Conservation (phyloP, 1,284 basidiomycete genomes). For the Ganoderma lingzhi region DNA sequence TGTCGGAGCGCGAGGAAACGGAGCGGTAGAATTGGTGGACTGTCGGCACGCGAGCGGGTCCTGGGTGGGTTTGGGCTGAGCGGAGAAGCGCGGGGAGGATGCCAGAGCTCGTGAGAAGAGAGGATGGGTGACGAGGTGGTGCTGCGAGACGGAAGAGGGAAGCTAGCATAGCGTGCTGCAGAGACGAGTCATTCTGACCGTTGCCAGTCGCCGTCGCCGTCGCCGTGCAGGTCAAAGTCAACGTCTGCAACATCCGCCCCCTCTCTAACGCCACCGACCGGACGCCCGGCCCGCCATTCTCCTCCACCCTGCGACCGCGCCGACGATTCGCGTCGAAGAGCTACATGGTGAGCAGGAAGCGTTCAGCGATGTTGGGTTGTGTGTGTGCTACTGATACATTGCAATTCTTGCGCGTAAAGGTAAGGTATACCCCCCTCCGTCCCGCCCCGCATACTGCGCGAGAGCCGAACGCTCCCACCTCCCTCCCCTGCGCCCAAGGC, state of each 20-base stretch:
- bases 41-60: neutral
- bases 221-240: neutral
- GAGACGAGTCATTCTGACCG: neutral
- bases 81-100: neutral
- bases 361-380: constrained; percentile 11
- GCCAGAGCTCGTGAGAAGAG: neutral
- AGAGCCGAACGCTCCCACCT: neutral
- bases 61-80: neutral
- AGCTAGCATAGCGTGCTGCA: neutral
- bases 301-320: too few relatives aligned
- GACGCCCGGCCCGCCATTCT: neutral
- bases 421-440: neutral
- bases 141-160: neutral
- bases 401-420: constrained; percentile 9
- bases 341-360: neutral
- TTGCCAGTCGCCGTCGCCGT: neutral
- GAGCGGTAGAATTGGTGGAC: neutral
- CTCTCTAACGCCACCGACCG: neutral
- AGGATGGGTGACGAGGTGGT: neutral
- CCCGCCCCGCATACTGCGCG: neutral
- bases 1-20: constrained; percentile 4
- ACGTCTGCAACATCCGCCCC: too few relatives aligned
- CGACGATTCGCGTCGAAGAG: neutral
- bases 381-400: constrained; percentile 24
- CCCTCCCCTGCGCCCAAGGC: neutral